Base-by-base conservation (phyloP, 495 filamentous ascomycete species). In the Talaromyces proteolyticus region DNA sequence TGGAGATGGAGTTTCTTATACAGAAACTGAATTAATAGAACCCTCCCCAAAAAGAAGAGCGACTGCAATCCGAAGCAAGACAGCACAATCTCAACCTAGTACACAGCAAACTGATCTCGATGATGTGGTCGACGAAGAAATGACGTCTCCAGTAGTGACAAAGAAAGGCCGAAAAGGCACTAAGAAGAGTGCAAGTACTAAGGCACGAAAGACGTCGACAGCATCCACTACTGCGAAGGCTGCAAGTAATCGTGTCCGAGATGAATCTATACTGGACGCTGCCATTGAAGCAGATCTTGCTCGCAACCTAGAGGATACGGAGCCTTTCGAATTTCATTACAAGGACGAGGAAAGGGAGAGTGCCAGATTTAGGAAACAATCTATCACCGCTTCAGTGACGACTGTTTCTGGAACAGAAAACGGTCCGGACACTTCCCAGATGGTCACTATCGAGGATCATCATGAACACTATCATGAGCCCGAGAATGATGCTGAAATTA, bases 251-350 rank as follows among this genome's bases (percentile, higher is more conserved):
- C 62, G 57, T 24, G 46, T 72, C 1, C 74, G 74, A 4, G 71
- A 76, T 42, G 82, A 91, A 46, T 80, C 82, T 3, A 86, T 87
- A 46, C 73, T 89, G 25, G 82, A 90, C n/a, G 76, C 78, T 20
- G 81, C 77, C 24, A 69, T 90, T 2, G 78, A 84, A 54, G 80
- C 81, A 17, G 86, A 87, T 39, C 74, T 88, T 16, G 84, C 83
- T 4, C 47, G 47, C n/a, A 49, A 38, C 3, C 11, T 49, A 21
- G 18, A 49, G 19, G 36, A 49, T 12, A 11, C 47, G n/a, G 47
- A 49, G 12, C 47, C 47, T 24, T 49, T 49, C n/a, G 47, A 49
- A 12, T 49, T 49, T 4, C 47, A 49, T 14, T 49, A 49, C 21
- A 49, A 49, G 20, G 47, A 49, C 11, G 47, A 49, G n/a, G 47